These are phyloP conservation scores for Reutealis trisperma DNA, from an alignment of 345 rosid species.

Conservation along the genomic window DNA sequence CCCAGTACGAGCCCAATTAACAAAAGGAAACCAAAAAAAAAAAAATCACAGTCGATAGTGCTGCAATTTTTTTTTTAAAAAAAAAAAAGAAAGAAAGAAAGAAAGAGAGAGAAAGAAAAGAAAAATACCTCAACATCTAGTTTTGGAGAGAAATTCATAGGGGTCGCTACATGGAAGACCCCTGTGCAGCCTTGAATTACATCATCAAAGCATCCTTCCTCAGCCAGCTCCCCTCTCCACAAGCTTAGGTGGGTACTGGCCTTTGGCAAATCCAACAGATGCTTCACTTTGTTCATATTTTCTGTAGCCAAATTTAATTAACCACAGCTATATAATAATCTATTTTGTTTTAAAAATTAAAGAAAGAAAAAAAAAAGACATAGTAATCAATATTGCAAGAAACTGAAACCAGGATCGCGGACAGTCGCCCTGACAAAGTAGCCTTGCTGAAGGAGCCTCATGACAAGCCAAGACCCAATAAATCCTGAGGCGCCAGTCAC, in stretches of 20 bases:
- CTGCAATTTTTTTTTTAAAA: no score
- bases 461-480: slow-evolving; percentile 22
- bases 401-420: neutral
- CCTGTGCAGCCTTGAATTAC: slow-evolving; percentile 36
- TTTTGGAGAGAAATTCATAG: slow-evolving; percentile 31
- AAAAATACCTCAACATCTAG: slow-evolving; percentile 6
- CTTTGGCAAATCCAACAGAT: slow-evolving; percentile 30
- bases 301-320: neutral
- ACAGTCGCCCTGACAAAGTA: slow-evolving; percentile 20
- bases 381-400: no score
- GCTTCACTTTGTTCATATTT: slow-evolving; percentile 23
- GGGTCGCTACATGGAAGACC: slow-evolving; percentile 43
- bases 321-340: no score
- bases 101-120: no score
- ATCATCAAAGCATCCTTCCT: slow-evolving; percentile 35
- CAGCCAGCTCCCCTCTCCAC: slow-evolving; percentile 32
- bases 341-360: neutral
- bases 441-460: slow-evolving; percentile 20
- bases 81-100: no score
- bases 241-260: slow-evolving; percentile 30
- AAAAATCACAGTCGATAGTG: no score
- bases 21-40: no score
- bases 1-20: no score
- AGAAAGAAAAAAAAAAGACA: neutral
- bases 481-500: slow-evolving; percentile 25